These are phyloP conservation scores for Entomophthora muscae DNA, from an alignment of 371 early-diverging fungal species.

Conservation along the genomic window DNA sequence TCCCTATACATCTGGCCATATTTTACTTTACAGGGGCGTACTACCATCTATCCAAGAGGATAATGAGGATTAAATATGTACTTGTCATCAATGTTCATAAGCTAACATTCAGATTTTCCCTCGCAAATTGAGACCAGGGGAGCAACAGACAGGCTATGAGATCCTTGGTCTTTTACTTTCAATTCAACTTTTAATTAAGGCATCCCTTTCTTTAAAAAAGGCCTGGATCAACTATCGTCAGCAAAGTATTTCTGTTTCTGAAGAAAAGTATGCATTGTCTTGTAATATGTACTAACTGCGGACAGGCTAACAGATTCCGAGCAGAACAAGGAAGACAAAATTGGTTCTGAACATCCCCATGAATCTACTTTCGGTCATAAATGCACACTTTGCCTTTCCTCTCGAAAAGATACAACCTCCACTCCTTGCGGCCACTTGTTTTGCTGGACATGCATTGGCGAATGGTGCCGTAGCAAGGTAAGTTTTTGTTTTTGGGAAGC, in stretches of 20 bases:
- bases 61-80: slow-evolving; percentile 10
- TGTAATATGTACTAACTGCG: background rate
- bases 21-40: slow-evolving; percentile 12
- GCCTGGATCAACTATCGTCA: background rate
- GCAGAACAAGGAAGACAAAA: too few species aligned
- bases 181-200: background rate
- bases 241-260: background rate
- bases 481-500: too few species aligned
- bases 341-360: too few species aligned
- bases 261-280: background rate
- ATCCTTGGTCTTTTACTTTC: background rate
- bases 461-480: slow-evolving; percentile 81
- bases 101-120: background rate
- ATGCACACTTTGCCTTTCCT: slow-evolving; percentile 70
- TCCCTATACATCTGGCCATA: slow-evolving; percentile 10
- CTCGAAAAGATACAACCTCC: slow-evolving; percentile 51
- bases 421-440: slow-evolving; percentile 87
- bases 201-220: background rate
- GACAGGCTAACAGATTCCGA: too few species aligned
- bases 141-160: slow-evolving; percentile 1
- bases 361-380: slow-evolving; percentile 19
- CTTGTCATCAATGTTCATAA: background rate
- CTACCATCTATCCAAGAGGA: slow-evolving; percentile 10
- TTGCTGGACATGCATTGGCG: slow-evolving; percentile 80
- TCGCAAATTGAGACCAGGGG: background rate